Conservation (phyloP, 768 basidiomycete genomes). For the Clavaria fumosa region DNA sequence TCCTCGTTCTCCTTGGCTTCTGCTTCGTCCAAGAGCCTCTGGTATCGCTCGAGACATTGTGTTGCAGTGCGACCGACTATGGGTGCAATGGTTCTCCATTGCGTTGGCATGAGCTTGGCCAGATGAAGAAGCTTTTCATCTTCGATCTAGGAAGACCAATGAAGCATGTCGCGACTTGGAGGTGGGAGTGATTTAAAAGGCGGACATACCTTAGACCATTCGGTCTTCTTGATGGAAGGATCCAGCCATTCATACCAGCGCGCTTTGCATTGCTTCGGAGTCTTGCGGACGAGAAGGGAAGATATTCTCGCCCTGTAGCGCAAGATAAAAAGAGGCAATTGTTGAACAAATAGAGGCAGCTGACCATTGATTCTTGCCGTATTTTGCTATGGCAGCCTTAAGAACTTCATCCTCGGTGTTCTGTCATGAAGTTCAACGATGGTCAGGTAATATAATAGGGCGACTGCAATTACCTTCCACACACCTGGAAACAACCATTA, state of each 20-base stretch:
- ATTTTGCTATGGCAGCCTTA: conserved; percentile 97
- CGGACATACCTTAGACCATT: conserved; percentile 84
- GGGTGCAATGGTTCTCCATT: conserved; percentile 98
- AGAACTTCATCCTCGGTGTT: conserved; percentile 97
- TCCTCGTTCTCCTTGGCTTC: conserved; percentile 96
- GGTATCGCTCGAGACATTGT: conserved; percentile 95
- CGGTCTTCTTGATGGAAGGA: conserved; percentile 98
- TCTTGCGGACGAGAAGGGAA: conserved; percentile 92
- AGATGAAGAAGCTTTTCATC: conserved; percentile 97
- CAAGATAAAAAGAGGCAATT: neutral
- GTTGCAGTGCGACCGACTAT: conserved; percentile 96
- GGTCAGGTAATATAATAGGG: no score
- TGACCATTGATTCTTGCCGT: conserved; percentile 91
- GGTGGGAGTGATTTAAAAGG: no score
- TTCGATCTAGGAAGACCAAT: conserved; percentile 47
- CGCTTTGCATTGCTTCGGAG: conserved; percentile 98
- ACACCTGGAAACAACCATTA: conserved; percentile 31
- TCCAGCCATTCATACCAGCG: conserved; percentile 99
- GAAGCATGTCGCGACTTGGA: no score
- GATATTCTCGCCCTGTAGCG: conserved; percentile 86
- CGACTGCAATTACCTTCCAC: conserved; percentile 62
- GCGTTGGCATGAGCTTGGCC: conserved; percentile 97
- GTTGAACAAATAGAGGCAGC: conserved; percentile 8
- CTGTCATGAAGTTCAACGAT: conserved; percentile 28
- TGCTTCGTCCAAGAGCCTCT: conserved; percentile 93